These are phyloP conservation scores for Zygosaccharomyces gambellarensis DNA, from an alignment of 805 yeast genomes.

Conservation along the genomic window DNA sequence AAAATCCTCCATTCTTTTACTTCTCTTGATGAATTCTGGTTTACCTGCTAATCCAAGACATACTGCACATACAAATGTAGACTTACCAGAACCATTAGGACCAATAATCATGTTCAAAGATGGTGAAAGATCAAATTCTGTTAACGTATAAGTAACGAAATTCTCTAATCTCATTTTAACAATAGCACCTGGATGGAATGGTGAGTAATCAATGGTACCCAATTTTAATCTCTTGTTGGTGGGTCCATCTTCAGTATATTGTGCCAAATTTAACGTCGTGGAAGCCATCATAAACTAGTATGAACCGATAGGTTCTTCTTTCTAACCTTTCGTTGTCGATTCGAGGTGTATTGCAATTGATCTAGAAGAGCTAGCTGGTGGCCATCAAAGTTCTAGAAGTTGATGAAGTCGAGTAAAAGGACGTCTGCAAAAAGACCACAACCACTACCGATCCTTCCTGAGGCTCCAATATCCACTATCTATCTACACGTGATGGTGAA, in stretches of 20 bases:
- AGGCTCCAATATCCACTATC: not conserved
- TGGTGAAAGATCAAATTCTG: constrained; percentile 76
- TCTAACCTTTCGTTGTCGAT: not conserved
- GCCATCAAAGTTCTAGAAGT: too few relatives aligned
- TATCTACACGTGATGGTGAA: constrained; percentile 3
- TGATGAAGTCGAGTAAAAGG: not conserved
- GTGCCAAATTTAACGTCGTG: not conserved
- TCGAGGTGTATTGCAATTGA: not conserved
- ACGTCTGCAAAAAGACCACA: not conserved
- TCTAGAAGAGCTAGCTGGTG: not conserved
- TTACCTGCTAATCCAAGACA: constrained; percentile 85
- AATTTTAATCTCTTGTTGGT: constrained; percentile 17
- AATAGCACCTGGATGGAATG: constrained; percentile 44
- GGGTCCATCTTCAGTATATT: not conserved
- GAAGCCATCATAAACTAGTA: not conserved
- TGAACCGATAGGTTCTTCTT: not conserved
- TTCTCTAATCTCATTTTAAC: constrained; percentile 53
- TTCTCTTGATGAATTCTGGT: constrained; percentile 67
- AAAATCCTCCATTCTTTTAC: constrained; percentile 54
- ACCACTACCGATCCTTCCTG: not conserved
- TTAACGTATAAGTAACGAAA: constrained; percentile 64
- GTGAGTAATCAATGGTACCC: constrained; percentile 12
- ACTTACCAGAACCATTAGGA: constrained; percentile 95
- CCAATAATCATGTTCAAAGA: constrained; percentile 87
- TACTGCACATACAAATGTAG: constrained; percentile 87